These are phyloP conservation scores for Pestalotiopsis sp. DNA, from an alignment of 2,329 filamentous ascomycete genomes.

Conservation along the genomic window DNA sequence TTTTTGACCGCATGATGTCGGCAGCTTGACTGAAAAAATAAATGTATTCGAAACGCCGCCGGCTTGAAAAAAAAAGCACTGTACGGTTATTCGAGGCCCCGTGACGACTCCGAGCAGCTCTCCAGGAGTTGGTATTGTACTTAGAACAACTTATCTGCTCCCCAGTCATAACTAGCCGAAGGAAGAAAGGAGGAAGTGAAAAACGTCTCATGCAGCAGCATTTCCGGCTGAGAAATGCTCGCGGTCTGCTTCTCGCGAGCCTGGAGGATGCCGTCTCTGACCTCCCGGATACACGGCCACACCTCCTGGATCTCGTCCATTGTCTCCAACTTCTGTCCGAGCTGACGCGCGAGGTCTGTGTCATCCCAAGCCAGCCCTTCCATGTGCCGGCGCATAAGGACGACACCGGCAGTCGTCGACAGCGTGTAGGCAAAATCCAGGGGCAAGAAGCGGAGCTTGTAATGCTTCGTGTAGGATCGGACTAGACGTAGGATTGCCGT, in stretches of 20 bases:
- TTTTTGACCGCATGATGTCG: not conserved
- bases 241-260: constrained; percentile 17
- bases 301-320: constrained; percentile 55
- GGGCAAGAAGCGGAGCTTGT: constrained; percentile 45
- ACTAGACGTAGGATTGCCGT: constrained; percentile 47
- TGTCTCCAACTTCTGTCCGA: constrained; percentile 50
- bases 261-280: constrained; percentile 35
- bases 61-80: not conserved
- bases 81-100: not conserved
- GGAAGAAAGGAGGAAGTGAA: too few species aligned
- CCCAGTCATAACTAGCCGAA: too few species aligned
- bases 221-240: constrained; percentile 11
- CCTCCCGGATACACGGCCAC: constrained; percentile 47
- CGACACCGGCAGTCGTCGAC: constrained; percentile 46
- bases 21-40: not conserved
- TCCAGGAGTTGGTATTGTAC: not conserved
- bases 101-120: not conserved
- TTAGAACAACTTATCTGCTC: too few species aligned
- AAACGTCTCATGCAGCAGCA: too few species aligned
- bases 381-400: constrained; percentile 49
- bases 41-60: not conserved
- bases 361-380: constrained; percentile 42
- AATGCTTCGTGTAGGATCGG: constrained; percentile 44
- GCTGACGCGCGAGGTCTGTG: constrained; percentile 48
- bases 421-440: constrained; percentile 36